Percentiles rank a stretch among this genome's conserved stretches.
These are phyloP conservation scores for Ceratocystis eucalypticola DNA, from an alignment of 2,329 filamentous ascomycete genomes.

Conservation along the genomic window DNA sequence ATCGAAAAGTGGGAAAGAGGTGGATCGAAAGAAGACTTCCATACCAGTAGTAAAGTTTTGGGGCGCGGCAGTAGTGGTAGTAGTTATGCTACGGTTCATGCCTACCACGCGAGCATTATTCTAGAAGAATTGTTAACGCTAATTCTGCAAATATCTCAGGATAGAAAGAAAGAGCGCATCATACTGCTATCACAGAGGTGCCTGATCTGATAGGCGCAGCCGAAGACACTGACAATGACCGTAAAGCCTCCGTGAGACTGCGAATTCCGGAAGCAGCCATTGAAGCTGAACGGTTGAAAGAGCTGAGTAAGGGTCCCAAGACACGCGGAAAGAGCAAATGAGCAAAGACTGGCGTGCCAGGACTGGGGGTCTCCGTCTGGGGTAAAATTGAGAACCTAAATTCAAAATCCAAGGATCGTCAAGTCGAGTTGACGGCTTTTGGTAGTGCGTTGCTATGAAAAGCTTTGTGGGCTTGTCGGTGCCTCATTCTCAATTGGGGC, in stretches of 20 bases:
- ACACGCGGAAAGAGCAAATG: background rate
- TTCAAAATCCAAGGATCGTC: background rate
- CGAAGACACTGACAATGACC: conserved; percentile 26
- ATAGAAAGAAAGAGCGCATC: background rate
- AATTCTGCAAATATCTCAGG: no score
- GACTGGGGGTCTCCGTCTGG: no score
- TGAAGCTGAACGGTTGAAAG: background rate
- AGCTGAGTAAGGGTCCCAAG: background rate
- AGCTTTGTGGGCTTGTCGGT: background rate
- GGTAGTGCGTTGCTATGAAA: conserved; percentile 1
- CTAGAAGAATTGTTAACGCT: background rate
- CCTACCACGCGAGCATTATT: background rate
- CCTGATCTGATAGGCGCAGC: background rate
- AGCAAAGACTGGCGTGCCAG: background rate
- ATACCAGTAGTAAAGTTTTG: conserved; percentile 35
- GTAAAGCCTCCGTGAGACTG: conserved; percentile 41
- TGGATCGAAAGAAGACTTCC: conserved; percentile 13
- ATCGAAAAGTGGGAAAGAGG: no score
- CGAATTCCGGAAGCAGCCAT: conserved; percentile 38
- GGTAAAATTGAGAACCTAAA: background rate
- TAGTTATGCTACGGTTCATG: conserved; percentile 39
- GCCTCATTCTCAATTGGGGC: background rate
- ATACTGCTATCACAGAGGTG: background rate
- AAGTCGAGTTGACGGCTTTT: background rate
- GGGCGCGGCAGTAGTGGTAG: conserved; percentile 33